Evolutionary conservation across 140 eudicot species (phyloP).

Genomic region (Ambrosia hybrid): DNA sequence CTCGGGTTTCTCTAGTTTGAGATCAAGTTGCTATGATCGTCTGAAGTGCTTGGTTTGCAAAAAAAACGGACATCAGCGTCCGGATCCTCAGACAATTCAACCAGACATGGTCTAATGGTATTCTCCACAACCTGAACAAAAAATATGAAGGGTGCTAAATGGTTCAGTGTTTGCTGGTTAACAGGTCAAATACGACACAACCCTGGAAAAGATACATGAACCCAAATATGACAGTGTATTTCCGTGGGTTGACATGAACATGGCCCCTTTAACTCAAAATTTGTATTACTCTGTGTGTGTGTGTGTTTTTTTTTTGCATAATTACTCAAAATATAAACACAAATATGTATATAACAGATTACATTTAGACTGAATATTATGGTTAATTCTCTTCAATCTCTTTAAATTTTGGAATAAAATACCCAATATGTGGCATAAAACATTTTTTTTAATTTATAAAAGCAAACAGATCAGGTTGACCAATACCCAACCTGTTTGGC

Average conservation of each 20-base stretch:
- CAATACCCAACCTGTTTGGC: too few relatives aligned
- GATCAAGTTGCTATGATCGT: slow-evolving; percentile 67
- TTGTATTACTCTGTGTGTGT: too few relatives aligned
- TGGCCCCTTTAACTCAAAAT: too few relatives aligned
- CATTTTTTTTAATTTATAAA: neutral
- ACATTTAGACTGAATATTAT: too few relatives aligned
- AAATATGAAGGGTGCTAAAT: neutral
- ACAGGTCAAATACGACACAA: neutral
- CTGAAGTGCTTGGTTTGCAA: slow-evolving; percentile 91
- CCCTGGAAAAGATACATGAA: neutral
- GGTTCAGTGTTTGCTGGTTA: neutral
- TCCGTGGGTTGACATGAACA: too few relatives aligned
- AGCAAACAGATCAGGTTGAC: neutral
- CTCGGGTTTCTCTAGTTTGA: slow-evolving; percentile 47
- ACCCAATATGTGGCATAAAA: neutral
- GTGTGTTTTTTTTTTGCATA: too few relatives aligned
- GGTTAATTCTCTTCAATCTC: too few relatives aligned
- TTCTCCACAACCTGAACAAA: slow-evolving; percentile 73
- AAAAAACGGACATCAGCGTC: slow-evolving; percentile 92
- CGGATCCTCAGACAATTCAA: slow-evolving; percentile 93
- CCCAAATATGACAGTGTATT: too few relatives aligned
- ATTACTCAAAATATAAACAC: too few relatives aligned
- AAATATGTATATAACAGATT: too few relatives aligned
- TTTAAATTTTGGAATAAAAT: too few relatives aligned
- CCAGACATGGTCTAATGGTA: slow-evolving; percentile 70